Base-by-base conservation (phyloP, 768 basidiomycete genomes). In the Peribolospora baueri region DNA sequence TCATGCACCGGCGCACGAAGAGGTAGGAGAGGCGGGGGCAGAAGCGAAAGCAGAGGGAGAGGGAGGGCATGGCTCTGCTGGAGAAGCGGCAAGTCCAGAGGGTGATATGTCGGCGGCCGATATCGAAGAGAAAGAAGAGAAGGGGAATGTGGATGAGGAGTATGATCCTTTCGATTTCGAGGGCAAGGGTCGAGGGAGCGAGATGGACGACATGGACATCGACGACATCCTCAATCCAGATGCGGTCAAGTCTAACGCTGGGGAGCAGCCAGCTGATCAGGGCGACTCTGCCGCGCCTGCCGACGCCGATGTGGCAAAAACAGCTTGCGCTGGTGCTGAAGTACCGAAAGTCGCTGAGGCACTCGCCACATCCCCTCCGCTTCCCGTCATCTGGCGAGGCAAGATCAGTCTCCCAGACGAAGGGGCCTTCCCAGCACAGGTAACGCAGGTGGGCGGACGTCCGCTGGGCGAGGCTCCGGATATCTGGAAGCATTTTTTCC, bases 361-460 rank as follows among this genome's bases (percentile, higher is more conserved):
- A 8, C 41, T 25, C 39, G 2, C 38, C 48, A n/a, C 42, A 14
- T 42, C 40, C 14, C 54, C 56, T 38, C 53, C 58, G 37, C 40
- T 62, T 2, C 56, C 57, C 2, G 46, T 48, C 2, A 56, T 62
- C 6, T 64, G 61, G 61, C 13, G 47, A 2, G 63, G 63, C 6
- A 59, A 60, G 46, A 25, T 64, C 5, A 50, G 58, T 38, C 55
- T 61, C 0, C 58, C 60, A 3, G 61, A 78, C 75, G 40, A 79
- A 80, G 67, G 75, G 79, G 63, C 77, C 77, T 7, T 70, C 73
- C 49, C 84, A 4, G 67, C 75, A 42, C 13, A 48, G 7, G 82
- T 81, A 4, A 77, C 80, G 6, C 87, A 87, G 65, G 69, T 82
- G n/a, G 86, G 80, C 43, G 87, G 86, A 11, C 74, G 79, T 50